phyloP scores from a whole-genome alignment of 164 flowering plant genomes.

The Hamamelis virginiana region DNA sequence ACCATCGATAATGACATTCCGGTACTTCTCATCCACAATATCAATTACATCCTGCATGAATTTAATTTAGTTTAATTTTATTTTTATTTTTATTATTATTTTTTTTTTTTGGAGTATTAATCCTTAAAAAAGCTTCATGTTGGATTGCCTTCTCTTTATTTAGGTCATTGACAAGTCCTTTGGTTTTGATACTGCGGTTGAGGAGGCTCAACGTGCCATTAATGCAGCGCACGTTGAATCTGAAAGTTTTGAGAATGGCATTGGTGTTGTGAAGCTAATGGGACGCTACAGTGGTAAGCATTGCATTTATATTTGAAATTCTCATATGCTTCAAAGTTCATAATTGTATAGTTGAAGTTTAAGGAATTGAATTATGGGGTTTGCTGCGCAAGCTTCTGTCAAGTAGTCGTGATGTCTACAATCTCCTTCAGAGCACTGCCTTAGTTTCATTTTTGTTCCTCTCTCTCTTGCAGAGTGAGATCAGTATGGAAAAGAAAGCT shows the following conservation, averaged over 20 bases:
- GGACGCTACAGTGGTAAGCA: conserved; percentile 80
- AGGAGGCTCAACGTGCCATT: conserved; percentile 92
- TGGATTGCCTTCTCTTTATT: conserved; percentile 6
- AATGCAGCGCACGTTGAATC: conserved; percentile 96
- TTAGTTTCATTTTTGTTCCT: neutral
- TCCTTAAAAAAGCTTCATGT: neutral
- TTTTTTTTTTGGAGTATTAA: neutral
- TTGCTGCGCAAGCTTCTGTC: neutral
- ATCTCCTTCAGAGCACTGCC: neutral
- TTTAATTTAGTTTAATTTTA: neutral
- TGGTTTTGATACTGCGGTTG: conserved; percentile 95
- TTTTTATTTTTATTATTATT: neutral
- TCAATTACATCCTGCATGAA: neutral
- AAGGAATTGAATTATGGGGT: neutral
- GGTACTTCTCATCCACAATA: conserved; percentile 31
- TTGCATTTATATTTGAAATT: neutral
- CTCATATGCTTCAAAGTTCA: neutral
- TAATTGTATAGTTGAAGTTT: neutral
- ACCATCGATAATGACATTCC: conserved; percentile 89
- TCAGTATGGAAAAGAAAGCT: neutral
- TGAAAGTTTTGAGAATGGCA: conserved; percentile 76
- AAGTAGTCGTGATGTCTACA: neutral
- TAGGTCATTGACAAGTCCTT: conserved; percentile 93
- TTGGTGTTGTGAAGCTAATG: conserved; percentile 89
- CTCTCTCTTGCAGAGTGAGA: neutral